Evolutionary conservation across 164 flowering plant genomes (phyloP).

Genomic region (Annona cherimola): DNA sequence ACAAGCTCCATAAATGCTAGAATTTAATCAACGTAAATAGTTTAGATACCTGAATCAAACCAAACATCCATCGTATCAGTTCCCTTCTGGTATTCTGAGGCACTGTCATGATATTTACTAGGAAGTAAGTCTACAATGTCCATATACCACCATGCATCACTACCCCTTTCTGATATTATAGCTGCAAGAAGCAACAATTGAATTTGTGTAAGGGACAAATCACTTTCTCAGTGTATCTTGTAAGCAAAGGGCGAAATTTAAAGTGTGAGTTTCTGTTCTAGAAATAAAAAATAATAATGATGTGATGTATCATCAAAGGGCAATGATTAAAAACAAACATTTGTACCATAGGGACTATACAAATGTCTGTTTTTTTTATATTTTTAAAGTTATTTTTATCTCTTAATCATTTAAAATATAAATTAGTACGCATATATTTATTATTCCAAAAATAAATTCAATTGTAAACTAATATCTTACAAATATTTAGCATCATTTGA

Average conservation of each 20-base stretch:
- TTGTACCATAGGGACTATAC: too few relatives aligned
- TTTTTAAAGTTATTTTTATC: too few relatives aligned
- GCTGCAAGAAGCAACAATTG: constrained; percentile 45
- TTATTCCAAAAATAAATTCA: too few relatives aligned
- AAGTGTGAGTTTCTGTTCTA: too few relatives aligned
- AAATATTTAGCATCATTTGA: too few relatives aligned
- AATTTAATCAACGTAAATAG: background rate
- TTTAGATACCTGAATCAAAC: constrained; percentile 87
- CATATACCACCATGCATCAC: constrained; percentile 99
- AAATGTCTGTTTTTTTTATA: too few relatives aligned
- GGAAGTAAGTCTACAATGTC: constrained; percentile 78
- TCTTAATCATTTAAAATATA: too few relatives aligned
- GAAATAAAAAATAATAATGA: too few relatives aligned
- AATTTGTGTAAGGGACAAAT: background rate
- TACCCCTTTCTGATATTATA: constrained; percentile 75
- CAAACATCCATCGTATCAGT: constrained; percentile 99
- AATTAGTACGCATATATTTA: too few relatives aligned
- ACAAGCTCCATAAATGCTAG: background rate
- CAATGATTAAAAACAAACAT: too few relatives aligned
- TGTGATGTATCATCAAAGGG: too few relatives aligned
- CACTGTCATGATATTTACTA: constrained; percentile 64
- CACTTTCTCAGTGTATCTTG: background rate
- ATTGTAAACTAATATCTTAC: too few relatives aligned
- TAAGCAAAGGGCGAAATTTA: background rate
- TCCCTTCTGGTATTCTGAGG: constrained; percentile 80